Evolutionary conservation across 805 yeast genomes (phyloP).

Genomic region (Ogataea chonburiensis): DNA sequence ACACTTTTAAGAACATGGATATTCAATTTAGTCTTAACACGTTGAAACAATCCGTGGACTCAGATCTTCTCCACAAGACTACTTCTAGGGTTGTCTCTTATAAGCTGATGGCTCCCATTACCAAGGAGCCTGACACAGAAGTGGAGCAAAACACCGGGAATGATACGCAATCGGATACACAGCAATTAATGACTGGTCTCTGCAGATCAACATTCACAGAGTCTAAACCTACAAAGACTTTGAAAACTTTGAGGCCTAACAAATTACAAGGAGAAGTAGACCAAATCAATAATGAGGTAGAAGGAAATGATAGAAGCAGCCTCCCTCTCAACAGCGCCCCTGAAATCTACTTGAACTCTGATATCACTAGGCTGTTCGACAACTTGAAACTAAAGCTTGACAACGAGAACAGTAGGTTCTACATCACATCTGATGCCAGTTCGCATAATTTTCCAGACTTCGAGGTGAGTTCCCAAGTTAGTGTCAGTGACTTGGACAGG

Average conservation of each 20-base stretch:
- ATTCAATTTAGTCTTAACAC: slow-evolving; percentile 16
- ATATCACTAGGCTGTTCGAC: slow-evolving; percentile 19
- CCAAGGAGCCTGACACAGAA: neutral
- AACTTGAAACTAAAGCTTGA: slow-evolving; percentile 12
- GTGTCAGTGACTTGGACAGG: slow-evolving; percentile 4
- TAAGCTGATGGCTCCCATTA: neutral
- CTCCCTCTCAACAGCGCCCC: slow-evolving; percentile 13
- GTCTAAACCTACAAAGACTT: neutral
- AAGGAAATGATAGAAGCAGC: neutral
- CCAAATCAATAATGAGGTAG: neutral
- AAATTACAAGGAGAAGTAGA: neutral
- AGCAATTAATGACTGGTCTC: neutral
- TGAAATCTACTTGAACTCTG: slow-evolving; percentile 22
- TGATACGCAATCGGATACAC: neutral
- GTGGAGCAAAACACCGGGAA: neutral
- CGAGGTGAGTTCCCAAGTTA: slow-evolving; percentile 14
- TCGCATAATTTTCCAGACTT: slow-evolving; percentile 20
- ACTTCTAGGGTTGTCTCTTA: slow-evolving; percentile 13
- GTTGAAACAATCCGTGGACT: slow-evolving; percentile 15
- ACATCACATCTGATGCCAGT: slow-evolving; percentile 12
- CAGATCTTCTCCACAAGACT: slow-evolving; percentile 15
- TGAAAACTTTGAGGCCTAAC: too few species aligned
- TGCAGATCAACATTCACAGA: neutral
- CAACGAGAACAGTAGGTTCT: slow-evolving; percentile 15
- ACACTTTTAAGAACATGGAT: slow-evolving; percentile 16